Evolutionary conservation across 177 flowering plant genomes (phyloP), one percentile per base, ranked within the genome.

Genomic region (Vitis hybrid): DNA sequence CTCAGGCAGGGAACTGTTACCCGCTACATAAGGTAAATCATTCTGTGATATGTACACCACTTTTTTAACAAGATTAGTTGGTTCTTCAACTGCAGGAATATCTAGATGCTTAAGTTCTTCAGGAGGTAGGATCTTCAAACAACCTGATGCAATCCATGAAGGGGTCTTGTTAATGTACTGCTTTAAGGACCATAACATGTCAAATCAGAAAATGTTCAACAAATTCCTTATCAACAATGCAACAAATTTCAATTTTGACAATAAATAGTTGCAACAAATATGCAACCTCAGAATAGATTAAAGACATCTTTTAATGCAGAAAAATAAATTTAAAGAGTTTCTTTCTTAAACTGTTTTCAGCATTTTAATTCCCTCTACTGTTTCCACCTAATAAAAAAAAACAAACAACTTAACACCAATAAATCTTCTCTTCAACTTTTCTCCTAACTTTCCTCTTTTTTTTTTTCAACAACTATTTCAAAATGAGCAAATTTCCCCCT

Each of bases 71-170:
- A 81, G 85, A 72, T 70, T 62, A 8, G 59, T 39, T n/a, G 86
- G 50, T 6, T 76, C 84, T 67, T 55, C 74, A 56, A 9, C 74
- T 9, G 60, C n/a, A 16, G 94, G 96, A 62, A 92, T 70, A 75
- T 85, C 91, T 75, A 95, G 72, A 68, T 69, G 82, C 79, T 86
- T 76, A 72, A 95, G 90, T 68, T 90, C 87, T 80, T 89, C 90
- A 39, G 84, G 85, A 57, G 95, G 84, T 49, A 90, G 83, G 55
- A 90, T 79, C 86, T 88, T 88, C 89, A 94, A 89, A 83, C 97
- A 94, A 77, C 82, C 97, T 92, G 86, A 77, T 53, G 76, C 8
- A 51, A 72, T 60, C 65, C 71, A 62, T 15, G 57, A 63, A 64
- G 10, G 1, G 62, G 8, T 39, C 45, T 39, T 39, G 45, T 39